Evolutionary conservation across 768 basidiomycete genomes (phyloP).

Genomic region (Lepiota venenata): DNA sequence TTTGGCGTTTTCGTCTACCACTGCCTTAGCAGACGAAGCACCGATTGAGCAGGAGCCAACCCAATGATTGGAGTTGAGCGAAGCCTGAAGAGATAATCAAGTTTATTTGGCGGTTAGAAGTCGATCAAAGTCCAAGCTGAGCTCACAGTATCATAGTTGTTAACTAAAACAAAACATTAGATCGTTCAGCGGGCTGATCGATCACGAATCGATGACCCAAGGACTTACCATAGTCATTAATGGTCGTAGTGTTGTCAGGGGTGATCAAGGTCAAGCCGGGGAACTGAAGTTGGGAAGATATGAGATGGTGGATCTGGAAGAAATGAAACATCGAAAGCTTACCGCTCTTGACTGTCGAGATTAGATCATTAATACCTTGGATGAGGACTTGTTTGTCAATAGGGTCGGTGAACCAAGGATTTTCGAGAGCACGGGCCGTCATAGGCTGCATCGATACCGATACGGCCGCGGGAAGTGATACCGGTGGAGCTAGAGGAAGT

Average conservation of each 20-base stretch:
- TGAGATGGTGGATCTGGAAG: background rate
- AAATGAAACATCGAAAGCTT: background rate
- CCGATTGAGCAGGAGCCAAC: slow-evolving; percentile 53
- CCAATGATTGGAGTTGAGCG: slow-evolving; percentile 64
- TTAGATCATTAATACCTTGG: slow-evolving; percentile 46
- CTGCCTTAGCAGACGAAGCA: slow-evolving; percentile 17
- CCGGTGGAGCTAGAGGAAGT: slow-evolving; percentile 43
- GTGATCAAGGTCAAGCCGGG: slow-evolving; percentile 52
- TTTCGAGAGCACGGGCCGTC: slow-evolving; percentile 41
- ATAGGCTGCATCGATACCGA: slow-evolving; percentile 55
- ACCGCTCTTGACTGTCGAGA: slow-evolving; percentile 40
- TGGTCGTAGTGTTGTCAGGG: slow-evolving; percentile 55
- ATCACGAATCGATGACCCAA: background rate
- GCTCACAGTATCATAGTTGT: slow-evolving; percentile 32
- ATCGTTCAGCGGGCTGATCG: background rate
- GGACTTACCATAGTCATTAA: slow-evolving; percentile 45
- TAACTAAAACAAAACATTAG: slow-evolving; percentile 23
- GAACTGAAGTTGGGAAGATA: slow-evolving; percentile 27
- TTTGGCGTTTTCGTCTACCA: slow-evolving; percentile 57
- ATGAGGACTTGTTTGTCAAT: slow-evolving; percentile 51
- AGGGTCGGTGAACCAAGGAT: slow-evolving; percentile 59
- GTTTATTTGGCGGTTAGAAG: background rate
- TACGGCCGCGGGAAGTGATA: slow-evolving; percentile 58
- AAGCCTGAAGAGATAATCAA: slow-evolving; percentile 19
- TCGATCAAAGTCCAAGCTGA: background rate